A percentile compares a stretch with the other conserved stretches of the same genome.
Conservation (phyloP, 805 yeast genomes). For the Wickerhamiella galacta region DNA sequence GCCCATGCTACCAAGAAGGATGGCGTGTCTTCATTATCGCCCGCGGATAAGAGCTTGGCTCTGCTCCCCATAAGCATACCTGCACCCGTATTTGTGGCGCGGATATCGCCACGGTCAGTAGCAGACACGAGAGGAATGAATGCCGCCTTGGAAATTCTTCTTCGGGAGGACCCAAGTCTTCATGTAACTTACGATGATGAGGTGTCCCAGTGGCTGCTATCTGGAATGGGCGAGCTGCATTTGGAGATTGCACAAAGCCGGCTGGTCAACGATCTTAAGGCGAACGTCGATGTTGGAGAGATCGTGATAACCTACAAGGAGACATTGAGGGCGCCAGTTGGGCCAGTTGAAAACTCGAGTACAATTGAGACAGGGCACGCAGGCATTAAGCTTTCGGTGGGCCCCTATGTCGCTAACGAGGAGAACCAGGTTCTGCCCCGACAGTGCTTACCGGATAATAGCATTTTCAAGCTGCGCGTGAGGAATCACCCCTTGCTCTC, state of each 20-base stretch:
- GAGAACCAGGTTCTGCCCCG: neutral
- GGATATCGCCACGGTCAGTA: conserved; percentile 66
- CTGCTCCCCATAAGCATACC: conserved; percentile 72
- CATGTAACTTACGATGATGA: conserved; percentile 58
- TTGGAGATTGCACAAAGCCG: conserved; percentile 75
- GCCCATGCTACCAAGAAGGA: conserved; percentile 39
- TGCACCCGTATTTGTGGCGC: conserved; percentile 80
- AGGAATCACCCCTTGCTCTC: conserved; percentile 16
- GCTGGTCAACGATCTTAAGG: conserved; percentile 63
- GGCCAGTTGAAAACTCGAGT: neutral
- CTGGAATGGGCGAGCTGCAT: conserved; percentile 97
- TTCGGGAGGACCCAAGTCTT: conserved; percentile 86
- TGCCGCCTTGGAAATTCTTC: conserved; percentile 42
- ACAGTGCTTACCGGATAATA: conserved; percentile 1
- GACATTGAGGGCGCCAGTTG: conserved; percentile 24
- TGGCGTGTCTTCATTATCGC: conserved; percentile 31
- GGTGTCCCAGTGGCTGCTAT: conserved; percentile 68
- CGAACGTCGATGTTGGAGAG: conserved; percentile 62
- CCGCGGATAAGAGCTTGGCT: conserved; percentile 28
- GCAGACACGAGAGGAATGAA: conserved; percentile 68
- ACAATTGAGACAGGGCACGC: conserved; percentile 16
- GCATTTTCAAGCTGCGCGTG: conserved; percentile 2
- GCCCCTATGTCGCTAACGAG: neutral
- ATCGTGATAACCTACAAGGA: conserved; percentile 87
- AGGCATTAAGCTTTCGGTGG: conserved; percentile 5